These are phyloP conservation scores for Salisapilia sapeloensis DNA, from an alignment of 352 stramenopile species.

Conservation along the genomic window DNA sequence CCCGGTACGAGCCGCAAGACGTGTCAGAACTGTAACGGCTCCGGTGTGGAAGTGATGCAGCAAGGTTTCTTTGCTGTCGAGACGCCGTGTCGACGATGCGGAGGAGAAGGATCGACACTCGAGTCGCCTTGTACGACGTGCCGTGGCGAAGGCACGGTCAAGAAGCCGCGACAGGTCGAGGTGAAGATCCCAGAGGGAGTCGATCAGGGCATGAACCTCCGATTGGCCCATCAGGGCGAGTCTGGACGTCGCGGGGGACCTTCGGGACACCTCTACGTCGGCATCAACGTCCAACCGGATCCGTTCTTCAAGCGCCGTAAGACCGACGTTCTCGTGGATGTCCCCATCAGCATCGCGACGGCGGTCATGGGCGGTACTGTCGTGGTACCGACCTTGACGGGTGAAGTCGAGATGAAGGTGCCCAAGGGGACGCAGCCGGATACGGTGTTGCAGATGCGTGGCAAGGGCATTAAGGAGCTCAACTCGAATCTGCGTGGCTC, in stretches of 20 bases:
- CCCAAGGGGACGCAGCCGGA: slow-evolving; percentile 85
- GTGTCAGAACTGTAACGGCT: slow-evolving; percentile 68
- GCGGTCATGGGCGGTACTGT: slow-evolving; percentile 87
- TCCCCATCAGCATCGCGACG: slow-evolving; percentile 87
- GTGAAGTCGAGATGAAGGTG: slow-evolving; percentile 95
- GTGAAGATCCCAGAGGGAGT: slow-evolving; percentile 92
- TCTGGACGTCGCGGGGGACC: slow-evolving; percentile 67
- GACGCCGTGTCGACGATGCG: slow-evolving; percentile 65
- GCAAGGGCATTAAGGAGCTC: slow-evolving; percentile 92
- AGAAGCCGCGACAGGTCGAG: slow-evolving; percentile 86
- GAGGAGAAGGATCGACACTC: slow-evolving; percentile 65
- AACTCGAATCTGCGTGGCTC: slow-evolving; percentile 86
- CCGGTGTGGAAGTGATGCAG: slow-evolving; percentile 73
- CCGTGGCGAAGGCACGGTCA: slow-evolving; percentile 56
- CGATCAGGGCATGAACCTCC: slow-evolving; percentile 92
- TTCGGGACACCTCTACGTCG: slow-evolving; percentile 88
- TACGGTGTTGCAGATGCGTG: slow-evolving; percentile 91
- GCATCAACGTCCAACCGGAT: slow-evolving; percentile 88
- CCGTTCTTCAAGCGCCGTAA: slow-evolving; percentile 94
- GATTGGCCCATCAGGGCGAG: slow-evolving; percentile 86
- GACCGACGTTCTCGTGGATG: slow-evolving; percentile 88
- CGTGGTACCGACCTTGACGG: slow-evolving; percentile 93
- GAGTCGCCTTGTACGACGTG: slow-evolving; percentile 71
- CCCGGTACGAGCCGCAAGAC: slow-evolving; percentile 67
- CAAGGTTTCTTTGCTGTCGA: slow-evolving; percentile 85